These are phyloP conservation scores for Pleurotus djamor DNA, from an alignment of 768 basidiomycete species.

Conservation along the genomic window DNA sequence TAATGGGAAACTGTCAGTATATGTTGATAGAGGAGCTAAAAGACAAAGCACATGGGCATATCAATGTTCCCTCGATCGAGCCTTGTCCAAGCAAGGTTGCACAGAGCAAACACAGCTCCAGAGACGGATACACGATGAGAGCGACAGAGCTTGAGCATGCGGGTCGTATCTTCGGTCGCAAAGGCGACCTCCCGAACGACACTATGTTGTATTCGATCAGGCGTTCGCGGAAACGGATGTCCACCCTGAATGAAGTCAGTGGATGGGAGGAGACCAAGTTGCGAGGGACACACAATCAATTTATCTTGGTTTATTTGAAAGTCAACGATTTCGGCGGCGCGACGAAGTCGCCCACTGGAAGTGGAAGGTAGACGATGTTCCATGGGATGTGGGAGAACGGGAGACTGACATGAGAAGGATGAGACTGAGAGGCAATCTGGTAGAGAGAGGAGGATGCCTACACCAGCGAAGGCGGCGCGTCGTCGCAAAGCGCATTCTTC, in stretches of 20 bases:
- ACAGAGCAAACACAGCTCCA: slow-evolving; percentile 71
- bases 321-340: slow-evolving; percentile 51
- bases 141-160: slow-evolving; percentile 71
- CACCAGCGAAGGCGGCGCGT: slow-evolving; percentile 9
- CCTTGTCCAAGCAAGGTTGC: slow-evolving; percentile 72
- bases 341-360: slow-evolving; percentile 33
- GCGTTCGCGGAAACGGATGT: slow-evolving; percentile 61
- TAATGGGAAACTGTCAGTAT: slow-evolving; percentile 15
- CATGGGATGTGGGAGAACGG: slow-evolving; percentile 33
- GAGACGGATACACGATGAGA: slow-evolving; percentile 70
- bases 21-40: neutral
- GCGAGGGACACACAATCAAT: slow-evolving; percentile 42
- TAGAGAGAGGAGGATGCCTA: slow-evolving; percentile 8
- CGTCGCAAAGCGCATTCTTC: slow-evolving; percentile 23
- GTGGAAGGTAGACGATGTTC: slow-evolving; percentile 46
- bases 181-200: slow-evolving; percentile 70
- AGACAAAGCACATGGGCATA: slow-evolving; percentile 45
- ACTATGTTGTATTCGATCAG: slow-evolving; percentile 48
- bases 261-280: neutral
- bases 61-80: slow-evolving; percentile 40
- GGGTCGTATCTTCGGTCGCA: slow-evolving; percentile 50
- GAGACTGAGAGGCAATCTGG: neutral
- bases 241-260: slow-evolving; percentile 50
- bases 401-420: slow-evolving; percentile 1
- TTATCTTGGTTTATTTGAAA: slow-evolving; percentile 51